Percentiles rank a stretch among this genome's conserved stretches.
Conservation (phyloP, 2,329 filamentous ascomycete species). For the Fusarium heterosporum region DNA sequence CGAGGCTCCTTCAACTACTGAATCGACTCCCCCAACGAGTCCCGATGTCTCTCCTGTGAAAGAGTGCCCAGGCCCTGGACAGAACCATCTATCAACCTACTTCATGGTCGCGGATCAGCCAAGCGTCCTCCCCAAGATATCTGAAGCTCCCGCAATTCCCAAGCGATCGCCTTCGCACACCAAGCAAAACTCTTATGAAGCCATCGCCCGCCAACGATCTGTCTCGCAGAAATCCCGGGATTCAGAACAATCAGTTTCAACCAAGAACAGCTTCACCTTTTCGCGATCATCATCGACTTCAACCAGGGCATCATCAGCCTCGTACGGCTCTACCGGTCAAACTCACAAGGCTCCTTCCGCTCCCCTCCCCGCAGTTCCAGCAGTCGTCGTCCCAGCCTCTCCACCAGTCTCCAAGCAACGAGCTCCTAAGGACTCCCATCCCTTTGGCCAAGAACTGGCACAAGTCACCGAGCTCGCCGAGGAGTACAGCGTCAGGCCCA, state of each 20-base stretch:
- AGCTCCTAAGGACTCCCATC: slow-evolving; percentile 64
- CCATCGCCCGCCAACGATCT: slow-evolving; percentile 74
- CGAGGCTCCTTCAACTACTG: slow-evolving; percentile 68
- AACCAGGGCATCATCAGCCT: slow-evolving; percentile 62
- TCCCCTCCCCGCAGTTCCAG: slow-evolving; percentile 47
- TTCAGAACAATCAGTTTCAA: slow-evolving; percentile 64
- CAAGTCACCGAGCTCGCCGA: slow-evolving; percentile 94
- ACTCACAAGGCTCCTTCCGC: slow-evolving; percentile 47
- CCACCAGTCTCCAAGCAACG: slow-evolving; percentile 54
- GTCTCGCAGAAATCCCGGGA: slow-evolving; percentile 68
- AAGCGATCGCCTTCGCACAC: slow-evolving; percentile 86
- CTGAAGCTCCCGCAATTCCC: slow-evolving; percentile 70
- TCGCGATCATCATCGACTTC: slow-evolving; percentile 69
- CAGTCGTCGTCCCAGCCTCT: slow-evolving; percentile 47
- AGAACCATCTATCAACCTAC: slow-evolving; percentile 76
- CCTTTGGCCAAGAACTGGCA: slow-evolving; percentile 89
- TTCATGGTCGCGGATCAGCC: slow-evolving; percentile 67
- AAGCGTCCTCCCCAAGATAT: slow-evolving; percentile 51
- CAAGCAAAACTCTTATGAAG: slow-evolving; percentile 83
- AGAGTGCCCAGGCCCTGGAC: slow-evolving; percentile 66
- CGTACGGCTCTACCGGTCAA: slow-evolving; percentile 52
- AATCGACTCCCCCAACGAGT: slow-evolving; percentile 73
- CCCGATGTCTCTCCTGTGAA: slow-evolving; percentile 72
- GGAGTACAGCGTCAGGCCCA: slow-evolving; percentile 77
- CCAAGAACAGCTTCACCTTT: slow-evolving; percentile 67